Evolutionary conservation across 495 filamentous ascomycete species (phyloP).

Genomic region (Penicillium egyptiacum): DNA sequence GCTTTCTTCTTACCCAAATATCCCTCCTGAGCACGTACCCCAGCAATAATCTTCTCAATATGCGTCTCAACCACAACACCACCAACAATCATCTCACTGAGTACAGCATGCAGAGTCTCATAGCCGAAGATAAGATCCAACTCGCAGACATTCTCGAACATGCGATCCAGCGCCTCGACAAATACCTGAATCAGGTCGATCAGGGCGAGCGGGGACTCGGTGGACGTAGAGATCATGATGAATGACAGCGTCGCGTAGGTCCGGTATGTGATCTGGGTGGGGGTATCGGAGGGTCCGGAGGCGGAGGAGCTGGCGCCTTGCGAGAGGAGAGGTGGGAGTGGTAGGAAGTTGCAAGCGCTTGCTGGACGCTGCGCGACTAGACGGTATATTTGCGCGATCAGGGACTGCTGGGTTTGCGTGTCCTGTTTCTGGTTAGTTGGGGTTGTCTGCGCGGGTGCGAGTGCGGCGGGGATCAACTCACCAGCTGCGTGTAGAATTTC

Average conservation of each 20-base stretch:
- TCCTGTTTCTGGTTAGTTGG: conserved; percentile 56
- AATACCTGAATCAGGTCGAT: conserved; percentile 98
- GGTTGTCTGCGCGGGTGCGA: neutral
- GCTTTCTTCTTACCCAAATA: conserved; percentile 67
- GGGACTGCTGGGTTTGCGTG: conserved; percentile 89
- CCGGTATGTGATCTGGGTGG: conserved; percentile 95
- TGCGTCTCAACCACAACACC: conserved; percentile 95
- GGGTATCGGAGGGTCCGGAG: conserved; percentile 75
- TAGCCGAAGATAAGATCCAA: conserved; percentile 98
- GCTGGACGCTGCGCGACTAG: conserved; percentile 85
- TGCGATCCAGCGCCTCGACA: conserved; percentile 87
- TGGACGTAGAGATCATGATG: conserved; percentile 96
- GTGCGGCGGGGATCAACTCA: conserved; percentile 40
- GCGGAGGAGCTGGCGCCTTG: conserved; percentile 58
- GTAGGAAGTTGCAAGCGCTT: conserved; percentile 96
- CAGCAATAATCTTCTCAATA: conserved; percentile 80
- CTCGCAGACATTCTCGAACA: conserved; percentile 99
- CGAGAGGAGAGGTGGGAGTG: conserved; percentile 67
- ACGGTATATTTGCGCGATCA: conserved; percentile 97
- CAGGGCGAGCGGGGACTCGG: conserved; percentile 90
- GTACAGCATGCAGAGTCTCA: conserved; percentile 87
- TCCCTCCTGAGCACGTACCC: conserved; percentile 80
- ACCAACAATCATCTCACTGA: conserved; percentile 94
- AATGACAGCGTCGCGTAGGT: conserved; percentile 98
- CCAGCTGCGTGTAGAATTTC: conserved; percentile 98